These are phyloP conservation scores for Wickerhamia fluorescens DNA, from an alignment of 805 yeast genomes.

Conservation along the genomic window DNA sequence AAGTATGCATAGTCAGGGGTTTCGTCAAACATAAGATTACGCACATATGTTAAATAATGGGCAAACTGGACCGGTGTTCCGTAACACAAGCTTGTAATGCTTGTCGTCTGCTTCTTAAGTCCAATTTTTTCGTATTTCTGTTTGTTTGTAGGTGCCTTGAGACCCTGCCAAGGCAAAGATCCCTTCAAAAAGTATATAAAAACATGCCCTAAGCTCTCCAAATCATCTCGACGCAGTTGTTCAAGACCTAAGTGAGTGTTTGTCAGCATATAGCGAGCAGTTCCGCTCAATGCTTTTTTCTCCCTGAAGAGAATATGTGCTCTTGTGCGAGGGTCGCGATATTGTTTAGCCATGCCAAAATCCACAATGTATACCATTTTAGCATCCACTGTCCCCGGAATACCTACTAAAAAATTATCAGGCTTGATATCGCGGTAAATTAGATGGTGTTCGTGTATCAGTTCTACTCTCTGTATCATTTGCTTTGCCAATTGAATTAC, in stretches of 20 bases:
- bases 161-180: constrained; percentile 97
- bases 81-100: constrained; percentile 75
- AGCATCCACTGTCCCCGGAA: constrained; percentile 77
- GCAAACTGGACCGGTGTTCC: constrained; percentile 92
- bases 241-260: constrained; percentile 97
- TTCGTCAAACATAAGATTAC: constrained; percentile 86
- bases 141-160: constrained; percentile 96
- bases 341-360: constrained; percentile 98
- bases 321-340: constrained; percentile 92
- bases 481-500: constrained; percentile 92
- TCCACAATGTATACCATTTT: constrained; percentile 86
- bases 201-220: constrained; percentile 95
- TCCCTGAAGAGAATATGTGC: constrained; percentile 96
- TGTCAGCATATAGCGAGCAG: constrained; percentile 98
- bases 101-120: constrained; percentile 87
- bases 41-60: constrained; percentile 80
- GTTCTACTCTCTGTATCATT: constrained; percentile 82
- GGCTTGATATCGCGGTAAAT: constrained; percentile 97
- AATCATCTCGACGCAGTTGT: constrained; percentile 92
- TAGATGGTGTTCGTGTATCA: constrained; percentile 81
- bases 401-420: constrained; percentile 90
- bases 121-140: constrained; percentile 97
- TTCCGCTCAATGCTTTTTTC: constrained; percentile 91
- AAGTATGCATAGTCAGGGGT: constrained; percentile 91
- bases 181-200: constrained; percentile 93